Evolutionary conservation across 163 green algal species (phyloP), one percentile per base, ranked within the genome.

Genomic region (Trebouxiophyceae sp.): DNA sequence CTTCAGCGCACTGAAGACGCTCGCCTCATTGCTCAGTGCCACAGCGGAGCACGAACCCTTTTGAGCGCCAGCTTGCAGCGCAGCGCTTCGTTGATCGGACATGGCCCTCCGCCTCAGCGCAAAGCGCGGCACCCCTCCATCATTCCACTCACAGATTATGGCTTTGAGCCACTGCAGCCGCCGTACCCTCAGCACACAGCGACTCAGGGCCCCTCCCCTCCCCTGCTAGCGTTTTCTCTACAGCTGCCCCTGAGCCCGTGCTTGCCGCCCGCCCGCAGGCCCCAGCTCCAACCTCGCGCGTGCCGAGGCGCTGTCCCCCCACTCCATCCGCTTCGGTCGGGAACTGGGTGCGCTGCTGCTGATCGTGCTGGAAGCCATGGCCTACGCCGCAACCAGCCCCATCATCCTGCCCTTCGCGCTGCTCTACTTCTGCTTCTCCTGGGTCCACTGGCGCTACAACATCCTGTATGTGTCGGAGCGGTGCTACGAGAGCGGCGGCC

Each of bases 331-430:
- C 6, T 91, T 87, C 66, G 86, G 87, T 8, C 81, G 82, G 55
- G 89, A 96, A 69, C 73, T 90, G 50, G 88, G 88, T 29, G 81
- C 84, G 63, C 69, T 90, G 24, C 73, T 93, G 62, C 81, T 93
- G 16, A 84, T 91, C 46, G 87, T 84, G 71, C 67, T 92, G 45
- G 84, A 91, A 23, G 74, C 64, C 4, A 68, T 88, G 39, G 76
- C 78, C 8, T 93, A 91, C 59, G 69, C 77, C 20, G 73, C 93
- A 33, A 79, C 88, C 12, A 81, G 71, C 24, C 85, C 84, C 8
- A 70, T 90, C 56, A 87, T 88, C 56, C 66, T 90, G 30, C 77
- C 81, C 61, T 81, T 89, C 59, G 67, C 65, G 29, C 68, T 87
- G 2, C 28, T 86, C 47, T 91, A 87, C 70, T 89, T 91, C 62